Conservation (phyloP, 768 basidiomycete genomes). For the Kwoniella newhampshirensis region DNA sequence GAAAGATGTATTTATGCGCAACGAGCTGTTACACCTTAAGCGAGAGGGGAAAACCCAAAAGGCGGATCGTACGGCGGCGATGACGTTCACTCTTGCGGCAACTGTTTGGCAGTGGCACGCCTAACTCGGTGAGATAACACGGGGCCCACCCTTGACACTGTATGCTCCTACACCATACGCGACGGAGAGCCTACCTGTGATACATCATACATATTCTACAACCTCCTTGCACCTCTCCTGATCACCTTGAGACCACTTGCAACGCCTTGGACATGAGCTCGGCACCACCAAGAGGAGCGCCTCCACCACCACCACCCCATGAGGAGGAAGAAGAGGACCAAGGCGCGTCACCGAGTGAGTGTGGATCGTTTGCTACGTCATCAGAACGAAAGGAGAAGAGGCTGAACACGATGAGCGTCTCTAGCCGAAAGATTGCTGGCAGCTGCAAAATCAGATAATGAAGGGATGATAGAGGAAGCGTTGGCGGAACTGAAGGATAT, state of each 20-base stretch:
- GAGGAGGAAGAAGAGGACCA: constrained; percentile 30
- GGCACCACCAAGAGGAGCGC: constrained; percentile 36
- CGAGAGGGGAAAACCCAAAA: too few relatives aligned
- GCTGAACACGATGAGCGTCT: constrained; percentile 1
- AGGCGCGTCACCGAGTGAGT: constrained; percentile 44
- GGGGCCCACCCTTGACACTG: too few relatives aligned
- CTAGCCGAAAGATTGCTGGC: constrained; percentile 71
- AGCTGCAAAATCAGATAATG: constrained; percentile 72
- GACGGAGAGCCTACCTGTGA: too few relatives aligned
- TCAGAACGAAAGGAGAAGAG: not conserved
- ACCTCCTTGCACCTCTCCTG: too few relatives aligned
- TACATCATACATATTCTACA: too few relatives aligned
- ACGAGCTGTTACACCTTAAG: too few relatives aligned
- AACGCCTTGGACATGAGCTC: too few relatives aligned
- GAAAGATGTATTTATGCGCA: not conserved
- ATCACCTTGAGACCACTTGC: not conserved
- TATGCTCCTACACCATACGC: too few relatives aligned
- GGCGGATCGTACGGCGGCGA: not conserved
- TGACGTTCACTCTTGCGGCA: too few relatives aligned
- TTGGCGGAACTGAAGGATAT: constrained; percentile 63
- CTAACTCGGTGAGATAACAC: too few relatives aligned
- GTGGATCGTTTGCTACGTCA: not conserved
- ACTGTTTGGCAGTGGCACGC: too few relatives aligned
- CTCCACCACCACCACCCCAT: constrained; percentile 39
- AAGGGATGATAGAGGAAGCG: constrained; percentile 65